Evolutionary conservation across 106 monocot species (phyloP).

Genomic region (Amphibolis antarctica): DNA sequence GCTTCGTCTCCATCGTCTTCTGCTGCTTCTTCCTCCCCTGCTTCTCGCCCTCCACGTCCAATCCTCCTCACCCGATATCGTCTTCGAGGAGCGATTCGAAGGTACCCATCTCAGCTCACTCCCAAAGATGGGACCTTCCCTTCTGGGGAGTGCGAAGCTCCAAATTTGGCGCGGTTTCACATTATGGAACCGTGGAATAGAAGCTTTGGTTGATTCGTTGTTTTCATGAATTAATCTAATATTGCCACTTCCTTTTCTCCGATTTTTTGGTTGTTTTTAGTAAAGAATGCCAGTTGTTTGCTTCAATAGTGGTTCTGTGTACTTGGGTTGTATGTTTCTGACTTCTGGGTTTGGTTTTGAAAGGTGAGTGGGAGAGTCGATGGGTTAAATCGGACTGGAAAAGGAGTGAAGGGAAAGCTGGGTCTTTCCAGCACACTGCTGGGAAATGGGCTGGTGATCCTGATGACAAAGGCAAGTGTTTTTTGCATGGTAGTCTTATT

Average conservation of each 20-base stretch:
- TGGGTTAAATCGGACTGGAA: constrained; percentile 99
- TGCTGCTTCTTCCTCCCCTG: constrained; percentile 7
- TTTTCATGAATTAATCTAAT: no score
- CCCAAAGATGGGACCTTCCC: neutral
- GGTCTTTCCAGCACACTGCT: constrained; percentile 81
- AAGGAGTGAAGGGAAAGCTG: constrained; percentile 95
- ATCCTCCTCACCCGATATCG: constrained; percentile 40
- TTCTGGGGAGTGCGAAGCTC: no score
- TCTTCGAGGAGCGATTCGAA: constrained; percentile 92
- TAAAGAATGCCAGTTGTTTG: no score
- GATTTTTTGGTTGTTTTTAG: no score
- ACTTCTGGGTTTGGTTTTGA: constrained; percentile 1
- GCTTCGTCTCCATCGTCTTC: neutral
- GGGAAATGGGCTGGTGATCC: constrained; percentile 93
- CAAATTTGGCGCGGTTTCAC: no score
- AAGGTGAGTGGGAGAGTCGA: constrained; percentile 81
- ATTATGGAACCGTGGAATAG: no score
- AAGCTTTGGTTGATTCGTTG: no score
- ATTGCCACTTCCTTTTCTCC: no score
- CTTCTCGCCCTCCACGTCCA: constrained; percentile 12
- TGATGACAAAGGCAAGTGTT: constrained; percentile 79
- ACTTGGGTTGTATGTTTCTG: neutral
- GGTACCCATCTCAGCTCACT: constrained; percentile 22
- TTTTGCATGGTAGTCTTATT: neutral
- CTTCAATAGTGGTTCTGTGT: neutral